Base-by-base conservation (phyloP, 2,329 filamentous ascomycete genomes). In the Bisporella sp. region DNA sequence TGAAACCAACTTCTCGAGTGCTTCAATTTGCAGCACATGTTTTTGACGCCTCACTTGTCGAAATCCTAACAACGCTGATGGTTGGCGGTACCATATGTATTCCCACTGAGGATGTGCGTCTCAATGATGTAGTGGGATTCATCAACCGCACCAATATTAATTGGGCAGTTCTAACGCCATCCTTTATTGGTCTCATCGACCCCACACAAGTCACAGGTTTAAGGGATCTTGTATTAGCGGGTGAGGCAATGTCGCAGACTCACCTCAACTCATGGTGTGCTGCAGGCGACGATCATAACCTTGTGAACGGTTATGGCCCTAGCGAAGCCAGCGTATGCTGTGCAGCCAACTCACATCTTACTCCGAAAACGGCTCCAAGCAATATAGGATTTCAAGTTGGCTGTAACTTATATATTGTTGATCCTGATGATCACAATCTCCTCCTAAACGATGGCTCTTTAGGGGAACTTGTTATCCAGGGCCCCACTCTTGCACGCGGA, bases 391-490 rank as follows among this genome's bases (percentile, higher is more conserved):
- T 5, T 4, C 5, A 29, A 6, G 21, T 44, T 28, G 50, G 46
- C 5, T 28, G 28, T 21, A 12, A 21, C 29, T 32, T 45, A 5
- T 73, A 70, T 68, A 56, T 75, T 30, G 64, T 70, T 6, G 65
- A 73, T 43, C 66, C 69, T 3, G 53, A 62, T 5, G 64, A 71
- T 35, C 62, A 65, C 28, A 58, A 71, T 42, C 62, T 35, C n/a
- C 60, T 68, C 6, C 54, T 59, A 11, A 61, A 66, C 7, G 41
- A 61, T 21, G 68, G 67, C 2, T 47, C 49, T 31, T 57, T 68
- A 11, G 69, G 68, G 7, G 68, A 71, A 54, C 59, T 73, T 7
- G 57, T 66, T 4, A 55, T 73, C 1, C 63, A 68, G 46, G 69
- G 69, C 4, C 66, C 62, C 11, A 53, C 62, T 5, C 51, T 73